Evolutionary conservation across 2,329 filamentous ascomycete species (phyloP), one percentile per base, ranked within the genome.

Genomic region (Penicillium sp.): DNA sequence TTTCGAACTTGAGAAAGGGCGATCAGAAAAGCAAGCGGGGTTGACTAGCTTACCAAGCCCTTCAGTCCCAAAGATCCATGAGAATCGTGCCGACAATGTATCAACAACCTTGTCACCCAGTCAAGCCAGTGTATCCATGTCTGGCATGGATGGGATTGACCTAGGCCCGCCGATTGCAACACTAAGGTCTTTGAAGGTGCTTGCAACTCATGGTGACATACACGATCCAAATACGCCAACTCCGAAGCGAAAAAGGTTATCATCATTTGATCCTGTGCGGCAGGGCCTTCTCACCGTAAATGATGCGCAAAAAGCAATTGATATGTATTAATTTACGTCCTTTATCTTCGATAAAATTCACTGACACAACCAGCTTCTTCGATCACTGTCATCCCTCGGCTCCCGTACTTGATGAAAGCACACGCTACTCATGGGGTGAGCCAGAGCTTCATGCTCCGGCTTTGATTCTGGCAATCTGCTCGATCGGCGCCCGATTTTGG

Each of bases 151-250:
- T 43, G 49, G 54, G 5, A 61, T 66, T 33, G 52, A 60, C 19
- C 39, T 66, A 13, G 64, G 61, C 8, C 52, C 63, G 1, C 64
- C 63, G 21, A 64, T 66, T 43, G 63, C 59, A 27, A 66, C 64
- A 8, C 59, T 65, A 5, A 60, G 64, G 29, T 64, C 63, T 1
- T 43, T 66, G 13, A 48, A 54, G 5, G 57, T 51, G 1, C 49
- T 65, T 11, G 49, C 59, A n/a, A 61, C 56, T 24, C 53, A 61
- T 26, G 47, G n/a, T 3, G 5, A 27, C 13, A 37, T 35, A 5
- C 16, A n/a, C 16, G 10, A 22, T 29, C 1, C 6, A 27, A 46
- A 7, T 27, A 19, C 7, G 9, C 6, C 13, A 13, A 7, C 11
- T 7, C 13, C 45, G 3, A n/a, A 9, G 6, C 19, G 29, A 3